phyloP scores from a whole-genome alignment of 139 green algal species.

The Tetradesmus obliquus region DNA sequence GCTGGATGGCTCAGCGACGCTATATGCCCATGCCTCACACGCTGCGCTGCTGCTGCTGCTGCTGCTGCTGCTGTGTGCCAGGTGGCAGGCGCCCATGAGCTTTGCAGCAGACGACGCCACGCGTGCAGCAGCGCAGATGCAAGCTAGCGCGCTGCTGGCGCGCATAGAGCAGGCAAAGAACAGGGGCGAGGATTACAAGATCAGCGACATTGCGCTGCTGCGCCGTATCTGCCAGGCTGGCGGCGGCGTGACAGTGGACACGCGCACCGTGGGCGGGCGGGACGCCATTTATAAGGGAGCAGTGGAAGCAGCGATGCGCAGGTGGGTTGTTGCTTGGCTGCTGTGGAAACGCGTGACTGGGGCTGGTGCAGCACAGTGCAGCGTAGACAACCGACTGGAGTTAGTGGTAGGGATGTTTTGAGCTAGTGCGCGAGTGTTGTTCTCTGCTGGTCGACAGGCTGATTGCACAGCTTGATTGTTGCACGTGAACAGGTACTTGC shows the following conservation, averaged over 20 bases:
- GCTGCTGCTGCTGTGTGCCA: not conserved
- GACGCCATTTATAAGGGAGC: conserved; percentile 61
- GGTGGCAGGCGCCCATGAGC: conserved; percentile 40
- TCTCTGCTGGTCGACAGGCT: too few species aligned
- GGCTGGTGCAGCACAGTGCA: not conserved
- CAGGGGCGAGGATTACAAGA: conserved; percentile 52
- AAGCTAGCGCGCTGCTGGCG: conserved; percentile 46
- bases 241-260: conserved; percentile 54
- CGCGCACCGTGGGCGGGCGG: conserved; percentile 54
- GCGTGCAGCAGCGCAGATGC: conserved; percentile 4
- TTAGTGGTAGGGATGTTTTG: too few species aligned
- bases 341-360: not conserved
- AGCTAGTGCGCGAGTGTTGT: too few species aligned
- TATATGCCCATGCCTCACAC: not conserved
- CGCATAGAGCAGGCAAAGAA: conserved; percentile 55
- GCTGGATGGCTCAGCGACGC: too few species aligned
- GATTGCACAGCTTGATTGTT: too few species aligned
- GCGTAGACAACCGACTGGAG: too few species aligned
- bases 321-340: conserved; percentile 8
- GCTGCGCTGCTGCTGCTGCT: not conserved
- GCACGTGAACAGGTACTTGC: too few species aligned
- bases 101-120: conserved; percentile 19
- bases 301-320: conserved; percentile 58
- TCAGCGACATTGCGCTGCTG: conserved; percentile 58
- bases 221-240: conserved; percentile 52